Evolutionary conservation across 2,329 filamentous ascomycete species (phyloP).

Genomic region (Mariannaea elegans): DNA sequence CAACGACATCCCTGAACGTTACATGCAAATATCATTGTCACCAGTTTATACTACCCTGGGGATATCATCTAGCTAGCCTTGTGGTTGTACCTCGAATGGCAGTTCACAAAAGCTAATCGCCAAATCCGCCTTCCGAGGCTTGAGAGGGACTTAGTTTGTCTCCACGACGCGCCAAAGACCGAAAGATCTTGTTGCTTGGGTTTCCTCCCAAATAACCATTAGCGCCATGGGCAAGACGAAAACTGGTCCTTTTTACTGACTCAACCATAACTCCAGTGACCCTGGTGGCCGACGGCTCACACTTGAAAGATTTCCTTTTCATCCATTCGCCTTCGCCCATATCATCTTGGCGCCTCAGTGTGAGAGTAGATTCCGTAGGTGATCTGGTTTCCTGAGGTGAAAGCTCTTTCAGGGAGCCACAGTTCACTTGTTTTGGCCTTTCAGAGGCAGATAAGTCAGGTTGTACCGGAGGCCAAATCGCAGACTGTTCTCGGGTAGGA

Average conservation of each 20-base stretch:
- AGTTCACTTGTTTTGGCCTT: background rate
- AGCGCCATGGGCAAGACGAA: background rate
- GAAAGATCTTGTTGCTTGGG: background rate
- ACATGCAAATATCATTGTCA: too few relatives aligned
- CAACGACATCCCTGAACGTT: too few relatives aligned
- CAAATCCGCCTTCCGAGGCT: too few relatives aligned
- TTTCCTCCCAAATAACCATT: background rate
- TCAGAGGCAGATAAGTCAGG: background rate
- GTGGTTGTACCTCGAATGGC: too few relatives aligned
- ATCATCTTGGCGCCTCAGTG: too few relatives aligned
- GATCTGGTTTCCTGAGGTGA: too few relatives aligned
- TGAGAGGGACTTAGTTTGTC: background rate
- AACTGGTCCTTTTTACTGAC: background rate
- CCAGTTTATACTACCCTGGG: too few relatives aligned
- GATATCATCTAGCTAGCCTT: too few relatives aligned
- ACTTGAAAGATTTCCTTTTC: background rate
- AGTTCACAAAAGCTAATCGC: too few relatives aligned
- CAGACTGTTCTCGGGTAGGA: background rate
- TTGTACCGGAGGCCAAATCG: background rate
- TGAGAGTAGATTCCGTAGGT: too few relatives aligned
- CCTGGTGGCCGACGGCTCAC: background rate
- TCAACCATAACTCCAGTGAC: background rate
- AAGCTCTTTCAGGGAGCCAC: background rate
- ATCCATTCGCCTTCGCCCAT: slow-evolving; percentile 33
- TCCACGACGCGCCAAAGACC: background rate